Base-by-base conservation (phyloP, 768 basidiomycete genomes). In the Leccinum olivaceopallidum region DNA sequence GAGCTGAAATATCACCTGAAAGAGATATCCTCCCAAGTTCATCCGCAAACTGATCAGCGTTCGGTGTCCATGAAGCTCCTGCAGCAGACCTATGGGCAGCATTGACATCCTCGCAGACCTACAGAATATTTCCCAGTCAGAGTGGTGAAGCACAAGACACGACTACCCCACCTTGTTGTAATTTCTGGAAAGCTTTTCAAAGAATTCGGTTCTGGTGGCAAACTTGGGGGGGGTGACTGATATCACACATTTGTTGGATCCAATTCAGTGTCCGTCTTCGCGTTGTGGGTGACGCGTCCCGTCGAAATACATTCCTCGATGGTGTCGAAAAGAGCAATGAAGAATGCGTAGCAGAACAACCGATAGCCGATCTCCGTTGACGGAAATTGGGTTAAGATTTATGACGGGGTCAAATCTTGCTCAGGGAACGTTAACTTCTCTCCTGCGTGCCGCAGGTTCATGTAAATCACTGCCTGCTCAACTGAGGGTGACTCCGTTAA, bases 401-500 rank as follows among this genome's bases (percentile, higher is more conserved):
- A 8, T 3, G 66, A 51, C 30, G 67, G 64, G 26, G 64, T 48
- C 2, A 6, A 4, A 57, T 70, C 69, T 0, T 58, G 69, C 5
- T 3, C 1, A 18, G 69, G 69, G 39, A 68, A 68, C 4, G 61
- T 39, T 0, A 7, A 28, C 22, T 24, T 6, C 6, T 69, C 68
- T 0, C 9, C n/a, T 7, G 22, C 16, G 1, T 1, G 34, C 6
- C 60, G 60, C 12, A 69, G 10, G 57, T 63, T 65, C 56, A 68
- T 65, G 44, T 68, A 68, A 2, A 68, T 37, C 0, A 70, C 69
- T 1, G 65, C 10, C 37, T 59, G 44, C 52, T 30, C 24, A 67
- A 51, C 64, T 67, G 36, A 3, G 16, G 0, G 14, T 18, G 1
- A 52, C 32, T 55, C 6, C 60, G 53, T 24, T 10, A 53, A 22